Conservation (phyloP, 2,329 filamentous ascomycete species). For the Meredithiella fracta region DNA sequence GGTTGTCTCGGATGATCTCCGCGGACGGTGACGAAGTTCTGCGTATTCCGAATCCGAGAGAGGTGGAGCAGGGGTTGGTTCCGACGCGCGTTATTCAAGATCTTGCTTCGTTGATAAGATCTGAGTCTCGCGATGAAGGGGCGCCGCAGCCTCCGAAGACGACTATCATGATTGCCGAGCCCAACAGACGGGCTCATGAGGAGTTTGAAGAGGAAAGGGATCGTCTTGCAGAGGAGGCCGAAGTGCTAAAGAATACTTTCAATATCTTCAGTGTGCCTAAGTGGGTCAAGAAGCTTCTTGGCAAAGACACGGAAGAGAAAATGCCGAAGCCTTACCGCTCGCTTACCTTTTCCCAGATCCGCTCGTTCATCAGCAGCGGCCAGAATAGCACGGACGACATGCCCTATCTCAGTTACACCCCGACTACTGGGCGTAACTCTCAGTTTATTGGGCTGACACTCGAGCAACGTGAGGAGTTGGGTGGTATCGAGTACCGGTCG, state of each 20-base stretch:
- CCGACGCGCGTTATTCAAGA: constrained; percentile 36
- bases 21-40: constrained; percentile 59
- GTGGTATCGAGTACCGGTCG: constrained; percentile 89
- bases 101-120: not conserved
- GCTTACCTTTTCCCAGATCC: constrained; percentile 9
- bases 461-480: constrained; percentile 84
- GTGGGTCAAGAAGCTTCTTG: constrained; percentile 10
- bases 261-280: constrained; percentile 12
- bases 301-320: constrained; percentile 1
- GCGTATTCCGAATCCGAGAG: constrained; percentile 79
- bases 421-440: constrained; percentile 84
- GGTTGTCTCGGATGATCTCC: constrained; percentile 30
- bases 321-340: constrained; percentile 10
- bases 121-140: constrained; percentile 11
- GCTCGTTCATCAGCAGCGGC: constrained; percentile 8
- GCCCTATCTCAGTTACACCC: constrained; percentile 88
- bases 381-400: constrained; percentile 29
- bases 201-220: constrained; percentile 16
- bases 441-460: constrained; percentile 77
- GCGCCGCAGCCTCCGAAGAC: constrained; percentile 1
- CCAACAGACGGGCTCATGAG: constrained; percentile 23
- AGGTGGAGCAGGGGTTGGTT: constrained; percentile 67
- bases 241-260: constrained; percentile 20
- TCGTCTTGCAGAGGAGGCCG: constrained; percentile 22
- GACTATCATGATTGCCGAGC: constrained; percentile 43